These are phyloP conservation scores for Tolypocladium nubicola DNA, from an alignment of 2,329 filamentous ascomycete genomes.

Conservation along the genomic window DNA sequence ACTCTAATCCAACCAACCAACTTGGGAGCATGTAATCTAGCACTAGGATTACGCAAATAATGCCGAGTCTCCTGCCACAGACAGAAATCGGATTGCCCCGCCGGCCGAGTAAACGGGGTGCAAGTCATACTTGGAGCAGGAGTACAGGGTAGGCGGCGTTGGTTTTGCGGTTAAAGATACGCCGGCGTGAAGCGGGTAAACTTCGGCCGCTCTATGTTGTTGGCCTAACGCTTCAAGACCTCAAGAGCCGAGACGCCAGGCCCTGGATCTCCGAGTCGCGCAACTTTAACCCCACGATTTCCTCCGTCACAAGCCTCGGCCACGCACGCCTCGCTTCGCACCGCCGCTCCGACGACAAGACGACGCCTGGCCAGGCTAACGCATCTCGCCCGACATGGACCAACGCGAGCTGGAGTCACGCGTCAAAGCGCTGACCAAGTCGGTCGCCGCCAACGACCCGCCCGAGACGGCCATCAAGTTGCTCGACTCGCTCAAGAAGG, in stretches of 20 bases:
- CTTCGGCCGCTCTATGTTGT: background rate
- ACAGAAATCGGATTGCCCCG: too few species aligned
- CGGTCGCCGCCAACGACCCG: constrained; percentile 64
- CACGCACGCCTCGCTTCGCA: background rate
- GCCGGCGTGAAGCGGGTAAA: constrained; percentile 1
- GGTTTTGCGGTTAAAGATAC: background rate
- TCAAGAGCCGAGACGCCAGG: background rate
- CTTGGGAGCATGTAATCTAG: too few species aligned
- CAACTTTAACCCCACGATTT: background rate
- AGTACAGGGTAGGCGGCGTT: too few species aligned
- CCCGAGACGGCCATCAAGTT: constrained; percentile 61
- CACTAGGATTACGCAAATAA: too few species aligned
- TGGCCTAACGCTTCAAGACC: background rate
- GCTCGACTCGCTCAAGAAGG: constrained; percentile 68
- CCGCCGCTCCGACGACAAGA: background rate
- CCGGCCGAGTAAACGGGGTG: too few species aligned
- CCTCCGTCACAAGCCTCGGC: background rate
- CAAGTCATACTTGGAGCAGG: too few species aligned
- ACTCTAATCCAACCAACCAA: too few species aligned
- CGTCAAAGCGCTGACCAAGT: constrained; percentile 73
- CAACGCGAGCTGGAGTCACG: constrained; percentile 69
- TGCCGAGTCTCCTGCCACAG: too few species aligned
- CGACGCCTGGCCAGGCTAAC: background rate
- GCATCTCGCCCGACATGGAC: constrained; percentile 45
- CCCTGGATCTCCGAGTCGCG: constrained; percentile 2